Evolutionary conservation across 192 early-diverging fungal genomes (phyloP).

Genomic region (Umbelopsis sp.): DNA sequence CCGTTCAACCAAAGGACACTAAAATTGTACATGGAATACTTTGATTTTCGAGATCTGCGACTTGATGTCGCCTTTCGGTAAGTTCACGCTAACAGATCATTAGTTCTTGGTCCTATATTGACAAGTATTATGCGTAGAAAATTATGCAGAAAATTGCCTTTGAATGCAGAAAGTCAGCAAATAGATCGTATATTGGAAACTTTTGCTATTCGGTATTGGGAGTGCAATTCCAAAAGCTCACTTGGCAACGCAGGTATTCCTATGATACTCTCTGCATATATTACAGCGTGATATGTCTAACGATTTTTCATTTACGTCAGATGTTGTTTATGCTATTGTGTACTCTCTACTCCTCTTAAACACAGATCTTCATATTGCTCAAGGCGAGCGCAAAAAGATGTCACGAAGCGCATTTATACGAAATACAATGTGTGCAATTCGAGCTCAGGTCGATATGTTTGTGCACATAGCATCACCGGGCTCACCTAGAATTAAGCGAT

Average conservation of each 20-base stretch:
- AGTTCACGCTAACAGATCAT: not conserved
- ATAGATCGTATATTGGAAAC: conserved; percentile 86
- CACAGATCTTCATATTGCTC: conserved; percentile 90
- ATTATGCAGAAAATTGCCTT: conserved; percentile 73
- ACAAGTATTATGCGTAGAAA: conserved; percentile 24
- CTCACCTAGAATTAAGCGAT: conserved; percentile 12
- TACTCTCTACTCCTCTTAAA: conserved; percentile 89
- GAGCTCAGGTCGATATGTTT: conserved; percentile 35
- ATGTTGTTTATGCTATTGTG: conserved; percentile 84
- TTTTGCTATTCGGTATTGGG: conserved; percentile 79
- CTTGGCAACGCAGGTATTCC: conserved; percentile 45
- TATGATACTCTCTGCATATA: no score
- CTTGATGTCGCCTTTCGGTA: conserved; percentile 35
- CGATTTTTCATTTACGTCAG: conserved; percentile 33
- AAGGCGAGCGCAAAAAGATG: conserved; percentile 72
- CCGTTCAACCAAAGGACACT: conserved; percentile 25
- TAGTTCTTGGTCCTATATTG: no score
- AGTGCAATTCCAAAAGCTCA: conserved; percentile 73
- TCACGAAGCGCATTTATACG: conserved; percentile 69
- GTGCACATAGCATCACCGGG: conserved; percentile 14
- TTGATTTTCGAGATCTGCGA: conserved; percentile 28
- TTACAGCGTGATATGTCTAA: no score
- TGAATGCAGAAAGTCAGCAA: conserved; percentile 92
- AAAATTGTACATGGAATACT: conserved; percentile 31
- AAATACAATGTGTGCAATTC: conserved; percentile 63